These are phyloP conservation scores for Lactifluus subvellereus DNA, from an alignment of 768 basidiomycete species.

Conservation along the genomic window DNA sequence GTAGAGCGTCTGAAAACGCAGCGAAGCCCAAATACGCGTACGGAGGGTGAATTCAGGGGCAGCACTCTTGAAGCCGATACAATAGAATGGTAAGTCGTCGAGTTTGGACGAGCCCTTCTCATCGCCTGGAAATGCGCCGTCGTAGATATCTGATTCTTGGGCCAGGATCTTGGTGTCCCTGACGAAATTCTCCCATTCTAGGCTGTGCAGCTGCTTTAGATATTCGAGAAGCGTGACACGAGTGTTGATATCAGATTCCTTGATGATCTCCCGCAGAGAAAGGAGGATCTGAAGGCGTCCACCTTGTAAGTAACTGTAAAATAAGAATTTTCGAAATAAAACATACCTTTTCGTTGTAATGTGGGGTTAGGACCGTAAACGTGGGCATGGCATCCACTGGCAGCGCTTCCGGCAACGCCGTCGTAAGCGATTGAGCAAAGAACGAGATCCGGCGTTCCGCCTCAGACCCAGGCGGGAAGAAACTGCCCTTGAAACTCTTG, in stretches of 20 bases:
- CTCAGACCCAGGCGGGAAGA: constrained; percentile 93
- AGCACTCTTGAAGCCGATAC: constrained; percentile 98
- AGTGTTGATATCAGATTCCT: constrained; percentile 95
- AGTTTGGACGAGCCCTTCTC: constrained; percentile 83
- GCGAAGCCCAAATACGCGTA: constrained; percentile 98
- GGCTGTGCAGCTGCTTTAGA: constrained; percentile 93
- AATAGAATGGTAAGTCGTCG: constrained; percentile 95
- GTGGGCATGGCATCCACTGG: constrained; percentile 99
- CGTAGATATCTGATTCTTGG: constrained; percentile 86
- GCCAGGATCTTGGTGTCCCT: constrained; percentile 99
- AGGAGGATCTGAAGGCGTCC: constrained; percentile 65
- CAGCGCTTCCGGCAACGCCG: constrained; percentile 86
- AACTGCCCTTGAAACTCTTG: constrained; percentile 75
- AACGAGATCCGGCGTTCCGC: constrained; percentile 98
- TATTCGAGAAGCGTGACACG: constrained; percentile 97
- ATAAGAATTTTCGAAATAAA: no score
- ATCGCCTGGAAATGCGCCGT: constrained; percentile 63
- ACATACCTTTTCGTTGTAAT: constrained; percentile 93
- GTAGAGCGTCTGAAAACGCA: constrained; percentile 97
- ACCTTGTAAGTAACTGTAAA: background rate
- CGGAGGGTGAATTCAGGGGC: constrained; percentile 98
- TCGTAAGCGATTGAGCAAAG: constrained; percentile 97
- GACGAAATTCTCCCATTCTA: constrained; percentile 99
- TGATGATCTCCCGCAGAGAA: constrained; percentile 95
- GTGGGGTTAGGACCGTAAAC: constrained; percentile 96